Evolutionary conservation across 129 eudicot genomes (phyloP).

Genomic region (carrot (Daucus carota)): DH1_v3.0 NC_030385.2:36784001-36784500

Average conservation of each 20-base stretch:
- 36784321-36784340: background rate
- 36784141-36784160: background rate
- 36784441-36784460: constrained; percentile 60
- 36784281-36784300: background rate
- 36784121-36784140: background rate
- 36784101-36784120: background rate
- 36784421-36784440: constrained; percentile 87
- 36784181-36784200: background rate
- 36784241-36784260: background rate
- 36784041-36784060: background rate
- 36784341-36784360: constrained; percentile 18
- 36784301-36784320: background rate
- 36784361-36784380: constrained; percentile 99
- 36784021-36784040: background rate
- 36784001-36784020: background rate
- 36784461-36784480: constrained; percentile 76
- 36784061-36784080: background rate
- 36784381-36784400: constrained; percentile 94
- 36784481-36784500: constrained; percentile 62
- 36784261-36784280: background rate
- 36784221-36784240: background rate
- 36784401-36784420: constrained; percentile 90
- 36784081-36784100: background rate
- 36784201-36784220: background rate
- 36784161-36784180: background rate